phyloP scores from a whole-genome alignment of 768 basidiomycete genomes.

The Nidularia pulvinata region DNA sequence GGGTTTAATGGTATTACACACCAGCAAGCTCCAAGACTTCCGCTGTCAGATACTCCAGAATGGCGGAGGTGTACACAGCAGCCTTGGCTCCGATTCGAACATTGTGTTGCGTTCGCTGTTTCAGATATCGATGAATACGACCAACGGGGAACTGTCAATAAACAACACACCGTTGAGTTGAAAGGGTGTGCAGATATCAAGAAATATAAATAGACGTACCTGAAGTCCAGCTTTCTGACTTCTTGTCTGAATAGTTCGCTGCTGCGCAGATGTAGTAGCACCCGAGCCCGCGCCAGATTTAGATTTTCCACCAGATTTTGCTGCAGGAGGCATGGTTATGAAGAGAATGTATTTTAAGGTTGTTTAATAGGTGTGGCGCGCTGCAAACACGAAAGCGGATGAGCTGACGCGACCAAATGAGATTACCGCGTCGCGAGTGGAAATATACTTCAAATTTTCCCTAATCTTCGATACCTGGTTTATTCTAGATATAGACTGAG shows the following conservation, averaged over 20 bases:
- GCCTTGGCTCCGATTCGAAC: conserved; percentile 98
- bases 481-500: not conserved
- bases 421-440: too few relatives aligned
- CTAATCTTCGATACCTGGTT: not conserved
- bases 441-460: conserved; percentile 1
- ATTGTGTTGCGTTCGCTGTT: conserved; percentile 91
- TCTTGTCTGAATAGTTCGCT: conserved; percentile 55
- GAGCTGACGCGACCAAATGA: not conserved
- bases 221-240: conserved; percentile 90
- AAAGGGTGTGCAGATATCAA: not conserved
- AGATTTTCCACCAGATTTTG: conserved; percentile 63
- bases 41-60: conserved; percentile 94
- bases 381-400: conserved; percentile 1
- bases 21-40: conserved; percentile 97
- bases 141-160: conserved; percentile 85
- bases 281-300: conserved; percentile 43
- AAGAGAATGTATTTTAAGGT: not conserved
- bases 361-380: not conserved
- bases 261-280: conserved; percentile 23
- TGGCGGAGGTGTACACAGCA: conserved; percentile 95
- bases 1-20: conserved; percentile 28
- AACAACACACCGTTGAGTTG: too few relatives aligned
- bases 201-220: conserved; percentile 35
- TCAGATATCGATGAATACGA: conserved; percentile 96
- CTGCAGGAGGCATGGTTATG: conserved; percentile 40